These are phyloP conservation scores for Cutaneotrichosporon arboriforme DNA, from an alignment of 1,284 basidiomycete genomes.

Conservation along the genomic window DNA sequence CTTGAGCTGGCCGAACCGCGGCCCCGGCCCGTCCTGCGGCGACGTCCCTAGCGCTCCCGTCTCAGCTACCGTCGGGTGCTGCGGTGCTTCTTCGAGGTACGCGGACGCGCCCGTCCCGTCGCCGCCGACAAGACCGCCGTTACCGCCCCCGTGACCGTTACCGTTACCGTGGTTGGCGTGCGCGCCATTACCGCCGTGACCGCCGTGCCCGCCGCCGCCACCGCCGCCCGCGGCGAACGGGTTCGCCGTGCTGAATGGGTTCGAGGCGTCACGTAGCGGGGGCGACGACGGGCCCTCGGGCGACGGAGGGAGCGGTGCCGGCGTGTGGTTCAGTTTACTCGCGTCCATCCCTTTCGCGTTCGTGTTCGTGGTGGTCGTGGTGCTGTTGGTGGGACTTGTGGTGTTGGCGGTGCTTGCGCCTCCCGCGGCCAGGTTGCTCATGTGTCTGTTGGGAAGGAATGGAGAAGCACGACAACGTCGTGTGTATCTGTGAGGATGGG, in stretches of 20 bases:
- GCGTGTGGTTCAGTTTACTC: constrained; percentile 36
- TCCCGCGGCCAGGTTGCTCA: background rate
- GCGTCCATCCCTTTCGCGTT: constrained; percentile 26
- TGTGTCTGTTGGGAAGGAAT: background rate
- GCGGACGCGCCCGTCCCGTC: constrained; percentile 20
- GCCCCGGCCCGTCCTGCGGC: constrained; percentile 21
- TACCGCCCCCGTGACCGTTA: background rate
- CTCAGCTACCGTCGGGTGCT: constrained; percentile 41
- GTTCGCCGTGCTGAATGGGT: background rate
- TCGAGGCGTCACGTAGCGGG: constrained; percentile 10
- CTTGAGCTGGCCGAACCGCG: constrained; percentile 37
- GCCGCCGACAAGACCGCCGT: background rate
- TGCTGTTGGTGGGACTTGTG: background rate
- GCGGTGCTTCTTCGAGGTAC: constrained; percentile 27
- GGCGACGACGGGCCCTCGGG: constrained; percentile 14
- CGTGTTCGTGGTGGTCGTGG: background rate
- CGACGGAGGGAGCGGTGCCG: constrained; percentile 23
- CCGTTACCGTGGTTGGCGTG: constrained; percentile 32
- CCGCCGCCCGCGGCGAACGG: background rate
- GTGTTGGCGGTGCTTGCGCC: background rate
- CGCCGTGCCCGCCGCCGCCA: too few species aligned
- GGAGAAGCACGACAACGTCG: too few species aligned
- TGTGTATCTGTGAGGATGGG: background rate
- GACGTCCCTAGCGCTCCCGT: constrained; percentile 27
- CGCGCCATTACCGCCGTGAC: constrained; percentile 9